Evolutionary conservation across 1,284 basidiomycete genomes (phyloP), one percentile per base, ranked within the genome.

Genomic region (Heterobasidion annosum): DNA sequence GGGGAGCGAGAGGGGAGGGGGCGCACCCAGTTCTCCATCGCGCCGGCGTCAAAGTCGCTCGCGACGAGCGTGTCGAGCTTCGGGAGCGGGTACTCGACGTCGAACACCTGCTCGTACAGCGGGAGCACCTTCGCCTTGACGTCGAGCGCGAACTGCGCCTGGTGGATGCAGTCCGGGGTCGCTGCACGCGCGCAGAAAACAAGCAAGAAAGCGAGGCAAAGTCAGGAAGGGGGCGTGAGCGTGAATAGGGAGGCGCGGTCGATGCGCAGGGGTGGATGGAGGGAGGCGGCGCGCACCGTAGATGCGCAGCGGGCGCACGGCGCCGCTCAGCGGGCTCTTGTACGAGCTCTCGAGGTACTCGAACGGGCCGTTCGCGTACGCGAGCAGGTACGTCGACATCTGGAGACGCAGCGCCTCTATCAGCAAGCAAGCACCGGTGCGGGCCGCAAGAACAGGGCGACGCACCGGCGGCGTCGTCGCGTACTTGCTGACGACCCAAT

Each of bases 301-400:
- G 61, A 98, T 84, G 57, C 88, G 82, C 58, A 98, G 76, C 5
- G 93, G 93, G 37, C 94, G 77, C 3, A 77, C 82, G 69, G 87
- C 88, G 48, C 88, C 87, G 54, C 91, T 92, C 48, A 96, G 68
- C 34, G 91, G 91, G 67, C 91, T 89, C 58, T 73, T 80, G 68
- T 93, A 93, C 34, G 83, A 85, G 62, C 81, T 82, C 63, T 92
- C 85, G 56, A 94, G 71, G 67, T 83, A 72, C 46, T 78, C 75
- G 63, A 95, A 97, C 44, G 80, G 74, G 35, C 95, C 95, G 62
- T 93, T 94, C 25, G 93, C 94, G 66, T 81, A 95, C 0, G 93
- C 93, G 46, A 96, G 88, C 48, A 98, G 82, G 73, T 98, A 98
- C 15, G 90, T 89, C 1, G 91, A 93, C 81, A 98, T 91, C 63